A percentile compares a stretch with the other conserved stretches of the same genome.
phyloP scores from a whole-genome alignment of 2,329 filamentous ascomycete genomes.

The Fusarium papillatum region DNA sequence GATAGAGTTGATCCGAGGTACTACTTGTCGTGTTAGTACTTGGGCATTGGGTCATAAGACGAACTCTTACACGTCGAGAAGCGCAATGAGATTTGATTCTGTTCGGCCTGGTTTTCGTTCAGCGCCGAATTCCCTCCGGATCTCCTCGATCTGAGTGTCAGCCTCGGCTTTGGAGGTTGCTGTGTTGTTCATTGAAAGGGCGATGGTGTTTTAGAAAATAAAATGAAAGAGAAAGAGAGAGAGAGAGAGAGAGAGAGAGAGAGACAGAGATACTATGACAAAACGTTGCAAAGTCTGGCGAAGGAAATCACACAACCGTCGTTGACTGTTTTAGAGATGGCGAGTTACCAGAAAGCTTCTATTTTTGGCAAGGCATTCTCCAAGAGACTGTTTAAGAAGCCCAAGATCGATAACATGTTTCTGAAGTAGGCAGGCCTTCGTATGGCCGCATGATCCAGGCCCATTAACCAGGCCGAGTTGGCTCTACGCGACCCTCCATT shows the following conservation, averaged over 20 bases:
- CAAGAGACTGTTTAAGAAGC: not conserved
- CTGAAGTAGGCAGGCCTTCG: not conserved
- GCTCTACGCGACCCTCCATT: not conserved
- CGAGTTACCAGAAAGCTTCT: fast-evolving
- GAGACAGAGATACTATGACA: not conserved
- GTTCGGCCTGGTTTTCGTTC: no score
- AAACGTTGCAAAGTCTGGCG: not conserved
- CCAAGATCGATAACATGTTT: not conserved
- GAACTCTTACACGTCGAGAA: no score
- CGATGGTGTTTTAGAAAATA: no score
- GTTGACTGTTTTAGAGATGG: not conserved
- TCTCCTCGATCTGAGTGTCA: no score
- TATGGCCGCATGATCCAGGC: not conserved
- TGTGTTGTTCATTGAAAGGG: not conserved
- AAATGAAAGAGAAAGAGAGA: not conserved
- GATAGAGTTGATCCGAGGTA: not conserved
- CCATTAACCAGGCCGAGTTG: not conserved
- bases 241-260: not conserved
- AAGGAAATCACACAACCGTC: not conserved
- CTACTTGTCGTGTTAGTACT: not conserved
- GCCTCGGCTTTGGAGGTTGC: no score
- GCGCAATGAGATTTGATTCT: no score
- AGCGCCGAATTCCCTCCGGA: no score
- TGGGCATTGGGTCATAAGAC: not conserved
- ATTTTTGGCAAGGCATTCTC: not conserved